phyloP scores from a whole-genome alignment of 106 monocot species.

The Allium cepa region DNA sequence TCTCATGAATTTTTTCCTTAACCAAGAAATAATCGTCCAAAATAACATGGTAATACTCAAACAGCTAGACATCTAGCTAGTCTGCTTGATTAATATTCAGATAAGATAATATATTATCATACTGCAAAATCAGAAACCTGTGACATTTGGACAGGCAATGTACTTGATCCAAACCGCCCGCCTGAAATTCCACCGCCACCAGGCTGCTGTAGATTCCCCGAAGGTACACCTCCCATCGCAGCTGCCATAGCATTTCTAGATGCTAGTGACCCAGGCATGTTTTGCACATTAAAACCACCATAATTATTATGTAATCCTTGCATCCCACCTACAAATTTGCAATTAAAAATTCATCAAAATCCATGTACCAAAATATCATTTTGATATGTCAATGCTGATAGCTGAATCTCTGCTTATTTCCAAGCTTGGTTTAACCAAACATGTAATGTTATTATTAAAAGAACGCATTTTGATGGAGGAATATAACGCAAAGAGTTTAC shows the following conservation, averaged over 20 bases:
- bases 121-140: constrained; percentile 39
- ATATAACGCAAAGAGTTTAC: background rate
- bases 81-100: too few species aligned
- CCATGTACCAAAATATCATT: background rate
- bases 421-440: too few species aligned
- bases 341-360: background rate
- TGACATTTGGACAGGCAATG: constrained; percentile 63
- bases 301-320: constrained; percentile 84
- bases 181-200: constrained; percentile 49
- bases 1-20: too few species aligned
- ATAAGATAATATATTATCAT: too few species aligned
- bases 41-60: too few species aligned
- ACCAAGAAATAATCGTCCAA: too few species aligned
- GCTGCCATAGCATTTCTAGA: constrained; percentile 35
- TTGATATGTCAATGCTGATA: too few species aligned
- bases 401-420: too few species aligned
- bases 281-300: constrained; percentile 60
- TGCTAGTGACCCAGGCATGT: constrained; percentile 57
- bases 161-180: constrained; percentile 75
- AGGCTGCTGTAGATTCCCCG: constrained; percentile 76
- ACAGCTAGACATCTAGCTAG: too few species aligned
- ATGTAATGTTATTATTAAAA: too few species aligned
- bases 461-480: too few species aligned
- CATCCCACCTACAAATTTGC: constrained; percentile 25
- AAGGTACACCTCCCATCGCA: constrained; percentile 51